Conservation (phyloP, 73 alveolate species). For the Symbiodinium pilosum region DNA sequence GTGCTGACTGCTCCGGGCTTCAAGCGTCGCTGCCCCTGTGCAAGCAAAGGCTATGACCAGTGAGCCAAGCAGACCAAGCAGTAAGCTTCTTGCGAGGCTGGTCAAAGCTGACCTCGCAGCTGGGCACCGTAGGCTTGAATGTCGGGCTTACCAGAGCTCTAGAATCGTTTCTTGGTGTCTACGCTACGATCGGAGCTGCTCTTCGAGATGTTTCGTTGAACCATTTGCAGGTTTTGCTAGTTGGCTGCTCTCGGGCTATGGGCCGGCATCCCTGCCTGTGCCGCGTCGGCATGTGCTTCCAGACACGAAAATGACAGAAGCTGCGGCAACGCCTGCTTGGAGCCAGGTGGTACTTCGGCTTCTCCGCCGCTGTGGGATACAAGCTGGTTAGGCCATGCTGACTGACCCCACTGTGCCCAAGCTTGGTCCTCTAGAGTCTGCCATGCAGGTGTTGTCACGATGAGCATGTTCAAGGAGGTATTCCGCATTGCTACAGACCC, state of each 20-base stretch:
- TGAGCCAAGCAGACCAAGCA: too few relatives aligned
- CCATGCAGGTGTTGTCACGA: conserved; percentile 66
- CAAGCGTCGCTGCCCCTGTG: not conserved
- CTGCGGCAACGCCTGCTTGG: not conserved
- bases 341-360: conserved; percentile 88
- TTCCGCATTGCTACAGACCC: conserved; percentile 74
- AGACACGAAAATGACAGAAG: too few relatives aligned
- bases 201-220: too few relatives aligned
- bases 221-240: conserved; percentile 29
- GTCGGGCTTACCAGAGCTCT: not conserved
- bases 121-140: conserved; percentile 43
- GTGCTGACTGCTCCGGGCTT: conserved; percentile 81
- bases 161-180: not conserved
- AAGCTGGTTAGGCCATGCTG: conserved; percentile 59
- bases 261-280: conserved; percentile 89
- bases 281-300: not conserved
- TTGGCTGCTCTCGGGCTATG: conserved; percentile 91
- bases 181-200: not conserved
- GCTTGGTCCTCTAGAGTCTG: not conserved
- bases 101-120: conserved; percentile 64
- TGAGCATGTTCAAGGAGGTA: conserved; percentile 17
- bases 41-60: too few relatives aligned
- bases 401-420: not conserved
- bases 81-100: conserved; percentile 32
- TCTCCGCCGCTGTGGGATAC: conserved; percentile 75